Evolutionary conservation across 1,139 yeast genomes (phyloP).

Genomic region (Pichia sp.): DNA sequence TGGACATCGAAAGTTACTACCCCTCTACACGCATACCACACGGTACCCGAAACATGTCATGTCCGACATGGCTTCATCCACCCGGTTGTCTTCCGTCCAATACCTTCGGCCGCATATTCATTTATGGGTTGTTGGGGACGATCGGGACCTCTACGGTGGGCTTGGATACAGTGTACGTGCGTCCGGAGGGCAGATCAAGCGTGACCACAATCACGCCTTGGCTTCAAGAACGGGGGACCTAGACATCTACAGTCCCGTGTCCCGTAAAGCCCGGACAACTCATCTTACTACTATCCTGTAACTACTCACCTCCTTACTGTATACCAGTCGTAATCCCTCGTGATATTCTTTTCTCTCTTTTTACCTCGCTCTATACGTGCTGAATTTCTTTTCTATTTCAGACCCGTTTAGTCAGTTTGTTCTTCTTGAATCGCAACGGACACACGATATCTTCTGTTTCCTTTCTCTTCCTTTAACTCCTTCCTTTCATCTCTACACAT

Average conservation of each 20-base stretch:
- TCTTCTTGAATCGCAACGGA: too few relatives aligned
- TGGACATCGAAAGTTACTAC: constrained; percentile 27
- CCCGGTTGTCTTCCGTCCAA: neutral
- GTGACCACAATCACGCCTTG: neutral
- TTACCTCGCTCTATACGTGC: neutral
- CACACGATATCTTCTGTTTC: neutral
- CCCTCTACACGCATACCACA: constrained; percentile 11
- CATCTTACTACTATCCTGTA: neutral
- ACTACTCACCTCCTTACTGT: neutral
- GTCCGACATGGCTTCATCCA: too few relatives aligned
- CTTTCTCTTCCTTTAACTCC: neutral
- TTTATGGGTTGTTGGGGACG: constrained; percentile 39
- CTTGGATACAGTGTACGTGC: constrained; percentile 8
- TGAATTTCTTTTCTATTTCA: too few relatives aligned
- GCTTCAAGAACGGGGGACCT: neutral
- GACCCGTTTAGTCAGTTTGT: too few relatives aligned
- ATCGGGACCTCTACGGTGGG: too few relatives aligned
- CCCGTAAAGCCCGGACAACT: constrained; percentile 55
- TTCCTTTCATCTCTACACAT: too few relatives aligned
- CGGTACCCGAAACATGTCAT: too few relatives aligned
- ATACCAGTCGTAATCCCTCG: too few relatives aligned
- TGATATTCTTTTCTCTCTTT: neutral
- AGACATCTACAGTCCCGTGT: constrained; percentile 28
- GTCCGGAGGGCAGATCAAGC: constrained; percentile 4
- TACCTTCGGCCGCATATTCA: constrained; percentile 32